A percentile compares a stretch with the other conserved stretches of the same genome.
Evolutionary conservation across 1,284 basidiomycete genomes (phyloP).

Genomic region (Laetiporus sulphureus): DNA sequence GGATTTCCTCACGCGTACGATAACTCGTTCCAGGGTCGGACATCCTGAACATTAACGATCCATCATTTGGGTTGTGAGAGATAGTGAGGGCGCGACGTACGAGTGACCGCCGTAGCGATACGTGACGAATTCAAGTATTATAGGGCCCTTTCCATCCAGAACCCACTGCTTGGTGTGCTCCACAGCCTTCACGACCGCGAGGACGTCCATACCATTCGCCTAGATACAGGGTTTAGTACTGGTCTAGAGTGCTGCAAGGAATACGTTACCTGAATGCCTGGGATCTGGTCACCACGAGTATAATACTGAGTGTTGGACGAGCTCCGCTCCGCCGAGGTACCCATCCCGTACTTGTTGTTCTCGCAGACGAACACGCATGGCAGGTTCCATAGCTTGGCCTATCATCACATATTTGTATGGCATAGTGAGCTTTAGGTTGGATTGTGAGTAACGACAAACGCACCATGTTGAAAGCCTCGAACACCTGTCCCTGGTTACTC

Average conservation of each 20-base stretch:
- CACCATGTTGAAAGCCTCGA: constrained; percentile 98
- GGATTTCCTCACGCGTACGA: constrained; percentile 97
- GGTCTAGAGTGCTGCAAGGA: neutral
- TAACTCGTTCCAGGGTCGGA: constrained; percentile 99
- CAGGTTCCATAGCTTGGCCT: constrained; percentile 96
- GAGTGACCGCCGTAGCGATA: constrained; percentile 99
- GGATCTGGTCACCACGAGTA: constrained; percentile 95
- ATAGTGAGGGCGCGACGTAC: constrained; percentile 37
- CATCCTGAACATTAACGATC: constrained; percentile 52
- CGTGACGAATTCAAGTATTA: constrained; percentile 94
- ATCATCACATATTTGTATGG: constrained; percentile 3
- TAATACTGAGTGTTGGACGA: constrained; percentile 95
- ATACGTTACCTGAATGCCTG: constrained; percentile 87
- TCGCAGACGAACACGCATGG: constrained; percentile 95
- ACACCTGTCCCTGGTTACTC: constrained; percentile 99
- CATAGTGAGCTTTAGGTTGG: neutral
- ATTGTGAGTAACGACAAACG: constrained; percentile 13
- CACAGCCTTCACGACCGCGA: constrained; percentile 83
- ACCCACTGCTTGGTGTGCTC: constrained; percentile 90
- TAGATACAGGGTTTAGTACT: constrained; percentile 18
- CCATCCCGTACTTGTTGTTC: constrained; percentile 99
- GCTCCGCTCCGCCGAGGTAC: constrained; percentile 87
- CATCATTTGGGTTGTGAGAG: constrained; percentile 70
- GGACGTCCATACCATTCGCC: constrained; percentile 99
- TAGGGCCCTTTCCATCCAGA: constrained; percentile 82